Percentiles rank a stretch among this genome's conserved stretches.
Conservation (phyloP, 2,329 filamentous ascomycete genomes). For the Aspergillus sp. region DNA sequence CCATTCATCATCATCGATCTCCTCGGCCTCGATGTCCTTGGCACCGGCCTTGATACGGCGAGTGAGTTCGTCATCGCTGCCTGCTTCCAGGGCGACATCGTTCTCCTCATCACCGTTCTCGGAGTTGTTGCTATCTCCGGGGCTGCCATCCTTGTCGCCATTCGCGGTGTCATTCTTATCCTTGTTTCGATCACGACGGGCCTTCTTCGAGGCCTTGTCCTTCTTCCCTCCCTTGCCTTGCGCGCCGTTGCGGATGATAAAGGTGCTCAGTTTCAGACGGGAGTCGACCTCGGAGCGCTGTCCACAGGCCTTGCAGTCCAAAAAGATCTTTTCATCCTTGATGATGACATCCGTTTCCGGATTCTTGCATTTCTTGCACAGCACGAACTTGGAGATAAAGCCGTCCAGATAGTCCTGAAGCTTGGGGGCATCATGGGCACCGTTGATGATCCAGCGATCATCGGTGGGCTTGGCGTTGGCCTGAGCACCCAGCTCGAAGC, state of each 20-base stretch:
- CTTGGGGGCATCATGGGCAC: slow-evolving; percentile 90
- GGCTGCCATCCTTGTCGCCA: slow-evolving; percentile 61
- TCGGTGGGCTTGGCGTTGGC: slow-evolving; percentile 97
- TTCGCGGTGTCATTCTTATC: slow-evolving; percentile 63
- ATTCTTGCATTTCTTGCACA: slow-evolving; percentile 99
- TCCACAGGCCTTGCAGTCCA: slow-evolving; percentile 99
- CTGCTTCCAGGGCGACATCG: slow-evolving; percentile 67
- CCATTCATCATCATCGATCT: slow-evolving; percentile 86
- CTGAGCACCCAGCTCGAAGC: slow-evolving; percentile 97
- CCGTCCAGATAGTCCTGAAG: slow-evolving; percentile 97
- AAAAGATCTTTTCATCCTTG: slow-evolving; percentile 86
- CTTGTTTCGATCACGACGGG: slow-evolving; percentile 75
- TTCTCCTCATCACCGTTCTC: slow-evolving; percentile 65
- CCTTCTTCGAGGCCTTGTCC: slow-evolving; percentile 93
- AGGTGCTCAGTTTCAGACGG: slow-evolving; percentile 92
- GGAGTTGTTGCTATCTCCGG: slow-evolving; percentile 66
- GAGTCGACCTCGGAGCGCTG: slow-evolving; percentile 89
- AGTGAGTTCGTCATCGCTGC: slow-evolving; percentile 89
- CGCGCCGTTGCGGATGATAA: slow-evolving; percentile 88
- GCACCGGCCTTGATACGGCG: slow-evolving; percentile 70
- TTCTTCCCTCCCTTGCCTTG: slow-evolving; percentile 91
- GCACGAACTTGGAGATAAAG: slow-evolving; percentile 98
- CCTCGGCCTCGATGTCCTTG: slow-evolving; percentile 69
- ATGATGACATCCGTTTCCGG: slow-evolving; percentile 95
- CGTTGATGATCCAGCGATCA: slow-evolving; percentile 99